phyloP scores from a whole-genome alignment of 2,329 filamentous ascomycete genomes.

The Graphium sp. region DNA sequence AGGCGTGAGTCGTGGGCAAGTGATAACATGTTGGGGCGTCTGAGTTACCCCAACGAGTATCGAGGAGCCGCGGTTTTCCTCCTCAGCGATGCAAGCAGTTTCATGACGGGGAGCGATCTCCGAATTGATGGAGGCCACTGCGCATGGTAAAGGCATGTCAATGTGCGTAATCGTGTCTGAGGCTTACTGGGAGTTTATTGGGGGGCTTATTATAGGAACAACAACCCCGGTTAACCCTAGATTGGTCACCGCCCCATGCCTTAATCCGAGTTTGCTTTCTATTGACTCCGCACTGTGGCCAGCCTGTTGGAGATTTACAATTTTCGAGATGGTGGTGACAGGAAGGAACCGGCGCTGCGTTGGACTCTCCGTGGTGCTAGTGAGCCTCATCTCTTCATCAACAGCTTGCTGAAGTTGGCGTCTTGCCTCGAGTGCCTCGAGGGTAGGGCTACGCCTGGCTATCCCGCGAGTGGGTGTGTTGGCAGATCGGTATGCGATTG shows the following conservation, averaged over 20 bases:
- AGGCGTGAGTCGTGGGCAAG: conserved; percentile 52
- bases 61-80: conserved; percentile 59
- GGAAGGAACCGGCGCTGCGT: conserved; percentile 1
- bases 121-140: conserved; percentile 51
- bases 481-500: conserved; percentile 16
- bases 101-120: conserved; percentile 65
- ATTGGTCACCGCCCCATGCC: not conserved
- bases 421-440: conserved; percentile 1
- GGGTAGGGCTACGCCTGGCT: not conserved
- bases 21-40: conserved; percentile 67
- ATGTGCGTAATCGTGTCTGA: too few relatives aligned
- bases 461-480: not conserved
- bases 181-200: too few relatives aligned
- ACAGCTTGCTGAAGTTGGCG: conserved; percentile 1
- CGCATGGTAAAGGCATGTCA: conserved; percentile 2
- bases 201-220: too few relatives aligned
- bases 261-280: not conserved
- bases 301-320: not conserved
- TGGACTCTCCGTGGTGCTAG: not conserved
- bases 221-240: conserved; percentile 1
- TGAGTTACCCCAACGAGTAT: conserved; percentile 54
- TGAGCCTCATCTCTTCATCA: not conserved
- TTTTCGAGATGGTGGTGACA: not conserved
- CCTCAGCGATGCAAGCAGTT: conserved; percentile 52
- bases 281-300: not conserved